phyloP scores from a whole-genome alignment of 2,329 filamentous ascomycete species.

The Claviceps sorghi region DNA sequence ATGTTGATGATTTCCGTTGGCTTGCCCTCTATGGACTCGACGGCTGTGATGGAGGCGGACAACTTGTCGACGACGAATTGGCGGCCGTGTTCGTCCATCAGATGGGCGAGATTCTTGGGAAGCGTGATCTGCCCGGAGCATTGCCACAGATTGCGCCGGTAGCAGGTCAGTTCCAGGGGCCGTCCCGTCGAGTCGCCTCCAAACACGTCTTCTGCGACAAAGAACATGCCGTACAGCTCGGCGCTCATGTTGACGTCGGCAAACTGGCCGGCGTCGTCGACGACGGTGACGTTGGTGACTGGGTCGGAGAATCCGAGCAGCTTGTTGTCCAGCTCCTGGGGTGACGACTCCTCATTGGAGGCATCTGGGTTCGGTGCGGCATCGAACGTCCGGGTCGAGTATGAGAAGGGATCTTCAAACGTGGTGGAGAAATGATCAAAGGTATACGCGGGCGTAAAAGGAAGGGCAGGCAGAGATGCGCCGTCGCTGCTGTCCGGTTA shows the following conservation, averaged over 20 bases:
- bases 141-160: slow-evolving; percentile 87
- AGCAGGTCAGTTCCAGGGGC: slow-evolving; percentile 79
- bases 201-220: slow-evolving; percentile 71
- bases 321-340: slow-evolving; percentile 50
- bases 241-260: slow-evolving; percentile 54
- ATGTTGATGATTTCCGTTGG: slow-evolving; percentile 89
- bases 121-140: slow-evolving; percentile 77
- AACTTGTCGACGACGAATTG: slow-evolving; percentile 64
- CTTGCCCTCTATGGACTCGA: slow-evolving; percentile 87
- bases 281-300: slow-evolving; percentile 41
- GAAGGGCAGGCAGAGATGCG: slow-evolving; percentile 22
- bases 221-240: slow-evolving; percentile 79
- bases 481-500: slow-evolving; percentile 15
- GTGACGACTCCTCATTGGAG: slow-evolving; percentile 32
- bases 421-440: slow-evolving; percentile 45
- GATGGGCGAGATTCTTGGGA: slow-evolving; percentile 54
- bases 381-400: slow-evolving; percentile 35
- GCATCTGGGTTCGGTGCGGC: slow-evolving; percentile 28
- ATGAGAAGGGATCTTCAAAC: slow-evolving; percentile 52
- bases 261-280: slow-evolving; percentile 51
- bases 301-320: slow-evolving; percentile 60
- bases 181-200: slow-evolving; percentile 39
- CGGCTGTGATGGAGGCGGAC: slow-evolving; percentile 68
- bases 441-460: slow-evolving; percentile 46
- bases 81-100: slow-evolving; percentile 60